Evolutionary conservation across 2,329 filamentous ascomycete species (phyloP).

Genomic region (Paecilomyces formosus): DNA sequence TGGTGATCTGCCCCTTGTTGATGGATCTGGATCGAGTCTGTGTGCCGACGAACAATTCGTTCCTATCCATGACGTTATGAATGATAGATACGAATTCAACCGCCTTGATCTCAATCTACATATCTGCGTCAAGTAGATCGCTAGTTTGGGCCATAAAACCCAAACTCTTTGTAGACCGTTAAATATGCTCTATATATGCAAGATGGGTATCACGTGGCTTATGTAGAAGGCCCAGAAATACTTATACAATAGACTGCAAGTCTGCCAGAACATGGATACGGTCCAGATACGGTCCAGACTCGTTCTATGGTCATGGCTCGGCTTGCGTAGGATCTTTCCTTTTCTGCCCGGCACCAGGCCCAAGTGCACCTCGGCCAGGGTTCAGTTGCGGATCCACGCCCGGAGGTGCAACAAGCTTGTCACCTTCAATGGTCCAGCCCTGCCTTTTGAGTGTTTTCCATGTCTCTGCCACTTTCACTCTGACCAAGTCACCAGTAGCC

Average conservation of each 20-base stretch:
- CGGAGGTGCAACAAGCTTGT: conserved; percentile 28
- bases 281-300: not conserved
- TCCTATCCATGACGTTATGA: conserved; percentile 24
- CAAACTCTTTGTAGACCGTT: not conserved
- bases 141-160: conserved; percentile 5
- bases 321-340: conserved; percentile 9
- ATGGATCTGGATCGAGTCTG: not conserved
- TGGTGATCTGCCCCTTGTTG: not conserved
- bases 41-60: not conserved
- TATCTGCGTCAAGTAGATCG: not conserved
- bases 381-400: conserved; percentile 7
- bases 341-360: conserved; percentile 18
- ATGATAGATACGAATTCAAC: conserved; percentile 21
- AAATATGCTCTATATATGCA: not conserved
- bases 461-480: conserved; percentile 59
- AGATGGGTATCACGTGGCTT: not conserved
- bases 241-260: not conserved
- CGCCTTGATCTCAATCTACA: conserved; percentile 6
- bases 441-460: conserved; percentile 60
- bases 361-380: conserved; percentile 8
- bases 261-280: not conserved
- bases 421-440: conserved; percentile 59
- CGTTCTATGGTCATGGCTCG: not conserved
- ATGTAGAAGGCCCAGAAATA: not conserved
- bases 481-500: conserved; percentile 79